These are phyloP conservation scores for Heliocybe sulcata DNA, from an alignment of 1,284 basidiomycete species.

Conservation along the genomic window DNA sequence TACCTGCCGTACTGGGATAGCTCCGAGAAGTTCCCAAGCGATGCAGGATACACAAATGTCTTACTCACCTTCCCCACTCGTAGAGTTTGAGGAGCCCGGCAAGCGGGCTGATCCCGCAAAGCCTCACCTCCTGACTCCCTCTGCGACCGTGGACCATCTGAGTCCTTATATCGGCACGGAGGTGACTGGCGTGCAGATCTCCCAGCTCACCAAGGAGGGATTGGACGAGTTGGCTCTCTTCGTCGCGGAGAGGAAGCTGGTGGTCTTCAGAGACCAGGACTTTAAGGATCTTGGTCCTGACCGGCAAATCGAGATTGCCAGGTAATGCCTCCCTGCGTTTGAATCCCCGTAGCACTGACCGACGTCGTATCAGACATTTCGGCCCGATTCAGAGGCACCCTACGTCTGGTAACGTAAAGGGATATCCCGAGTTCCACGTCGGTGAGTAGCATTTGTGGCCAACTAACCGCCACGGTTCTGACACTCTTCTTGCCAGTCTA, in stretches of 20 bases:
- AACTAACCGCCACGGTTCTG: neutral
- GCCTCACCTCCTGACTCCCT: conserved; percentile 36
- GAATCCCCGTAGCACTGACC: neutral
- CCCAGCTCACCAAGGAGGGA: conserved; percentile 43
- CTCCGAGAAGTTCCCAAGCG: neutral
- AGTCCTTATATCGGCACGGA: conserved; percentile 56
- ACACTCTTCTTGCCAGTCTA: conserved; percentile 24
- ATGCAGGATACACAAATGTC: neutral
- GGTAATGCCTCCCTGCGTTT: conserved; percentile 13
- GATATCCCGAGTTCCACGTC: conserved; percentile 46
- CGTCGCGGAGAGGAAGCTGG: conserved; percentile 51
- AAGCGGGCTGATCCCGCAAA: conserved; percentile 40
- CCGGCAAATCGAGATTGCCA: conserved; percentile 41
- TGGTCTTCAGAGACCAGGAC: conserved; percentile 51
- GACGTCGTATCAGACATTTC: conserved; percentile 28
- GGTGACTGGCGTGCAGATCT: conserved; percentile 51
- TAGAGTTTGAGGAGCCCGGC: conserved; percentile 31
- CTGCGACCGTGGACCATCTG: conserved; percentile 32
- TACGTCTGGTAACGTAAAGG: conserved; percentile 40
- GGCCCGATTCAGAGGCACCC: conserved; percentile 57
- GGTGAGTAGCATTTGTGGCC: conserved; percentile 17
- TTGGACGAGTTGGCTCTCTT: conserved; percentile 57
- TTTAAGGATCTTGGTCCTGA: conserved; percentile 48
- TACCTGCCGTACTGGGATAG: neutral
- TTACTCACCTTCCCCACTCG: neutral